Evolutionary conservation across 176 grass and related monocot genomes (phyloP).

Genomic region (Oryza meridionalis): DNA sequence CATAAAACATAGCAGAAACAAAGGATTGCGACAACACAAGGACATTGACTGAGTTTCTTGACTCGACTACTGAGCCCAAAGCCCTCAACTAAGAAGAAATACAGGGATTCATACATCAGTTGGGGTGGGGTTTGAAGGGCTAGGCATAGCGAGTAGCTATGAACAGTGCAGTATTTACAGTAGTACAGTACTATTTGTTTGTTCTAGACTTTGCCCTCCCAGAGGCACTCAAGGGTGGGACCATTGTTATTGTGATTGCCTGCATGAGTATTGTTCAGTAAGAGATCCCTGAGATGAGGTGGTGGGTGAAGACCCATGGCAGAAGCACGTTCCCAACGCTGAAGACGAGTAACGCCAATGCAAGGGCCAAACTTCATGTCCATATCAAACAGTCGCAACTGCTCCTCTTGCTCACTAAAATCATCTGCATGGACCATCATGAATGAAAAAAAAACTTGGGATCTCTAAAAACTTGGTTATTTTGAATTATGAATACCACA

Average conservation of each 20-base stretch:
- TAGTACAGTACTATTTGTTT: not conserved
- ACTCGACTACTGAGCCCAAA: not conserved
- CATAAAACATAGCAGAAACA: not conserved
- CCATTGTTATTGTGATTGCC: not conserved
- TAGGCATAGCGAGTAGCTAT: not conserved
- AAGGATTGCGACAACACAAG: not conserved
- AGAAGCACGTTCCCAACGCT: conserved; percentile 68
- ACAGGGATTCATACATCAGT: not conserved
- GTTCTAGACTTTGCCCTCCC: conserved; percentile 60
- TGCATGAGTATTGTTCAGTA: not conserved
- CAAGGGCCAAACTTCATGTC: conserved; percentile 68
- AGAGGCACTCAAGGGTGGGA: conserved; percentile 53
- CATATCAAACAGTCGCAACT: conserved; percentile 58
- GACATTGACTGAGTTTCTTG: not conserved
- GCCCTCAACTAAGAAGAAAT: not conserved
- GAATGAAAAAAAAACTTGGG: not conserved
- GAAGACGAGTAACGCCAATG: conserved; percentile 57
- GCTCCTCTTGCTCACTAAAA: conserved; percentile 57
- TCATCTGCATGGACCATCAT: conserved; percentile 36
- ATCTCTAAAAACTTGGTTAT: not conserved
- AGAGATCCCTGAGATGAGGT: conserved; percentile 44
- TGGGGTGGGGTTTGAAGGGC: not conserved
- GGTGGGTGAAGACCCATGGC: conserved; percentile 67
- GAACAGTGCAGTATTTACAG: not conserved
- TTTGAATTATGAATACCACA: not conserved